Percentiles rank a stretch among this genome's conserved stretches.
Conservation (phyloP, 192 early-diverging fungal species). For the Chytriomyces confervae region DNA sequence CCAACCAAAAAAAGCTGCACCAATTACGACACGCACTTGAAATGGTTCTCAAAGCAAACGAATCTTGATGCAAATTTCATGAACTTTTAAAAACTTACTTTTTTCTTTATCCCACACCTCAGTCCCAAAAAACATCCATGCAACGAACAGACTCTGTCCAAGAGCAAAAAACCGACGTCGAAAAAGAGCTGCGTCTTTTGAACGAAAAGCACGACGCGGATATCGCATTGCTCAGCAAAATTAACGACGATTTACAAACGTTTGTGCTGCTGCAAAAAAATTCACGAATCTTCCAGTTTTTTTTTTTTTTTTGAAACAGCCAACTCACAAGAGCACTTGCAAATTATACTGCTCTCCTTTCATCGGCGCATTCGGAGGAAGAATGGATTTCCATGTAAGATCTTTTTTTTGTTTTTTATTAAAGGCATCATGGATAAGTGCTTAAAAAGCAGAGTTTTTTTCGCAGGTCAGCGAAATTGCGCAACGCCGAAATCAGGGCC, state of each 20-base stretch:
- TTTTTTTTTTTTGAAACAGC: slow-evolving; percentile 1
- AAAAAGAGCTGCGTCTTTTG: too few species aligned
- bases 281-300: too few species aligned
- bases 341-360: neutral
- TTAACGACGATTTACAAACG: slow-evolving; percentile 14
- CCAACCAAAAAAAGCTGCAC: slow-evolving; percentile 9
- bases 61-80: neutral
- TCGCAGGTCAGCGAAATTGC: neutral
- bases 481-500: neutral
- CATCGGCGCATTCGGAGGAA: slow-evolving; percentile 7
- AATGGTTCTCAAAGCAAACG: neutral
- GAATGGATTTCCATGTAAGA: slow-evolving; percentile 20
- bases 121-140: neutral
- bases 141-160: neutral
- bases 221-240: neutral
- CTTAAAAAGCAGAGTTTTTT: neutral
- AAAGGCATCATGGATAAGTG: neutral
- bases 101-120: neutral
- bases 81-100: neutral
- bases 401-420: neutral
- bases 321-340: slow-evolving; percentile 2
- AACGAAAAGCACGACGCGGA: slow-evolving; percentile 9
- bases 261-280: neutral
- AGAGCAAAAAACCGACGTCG: too few species aligned
- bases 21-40: slow-evolving; percentile 10